These are phyloP conservation scores for Neocatenulostroma microsporum DNA, from an alignment of 2,329 filamentous ascomycete species.

Conservation along the genomic window DNA sequence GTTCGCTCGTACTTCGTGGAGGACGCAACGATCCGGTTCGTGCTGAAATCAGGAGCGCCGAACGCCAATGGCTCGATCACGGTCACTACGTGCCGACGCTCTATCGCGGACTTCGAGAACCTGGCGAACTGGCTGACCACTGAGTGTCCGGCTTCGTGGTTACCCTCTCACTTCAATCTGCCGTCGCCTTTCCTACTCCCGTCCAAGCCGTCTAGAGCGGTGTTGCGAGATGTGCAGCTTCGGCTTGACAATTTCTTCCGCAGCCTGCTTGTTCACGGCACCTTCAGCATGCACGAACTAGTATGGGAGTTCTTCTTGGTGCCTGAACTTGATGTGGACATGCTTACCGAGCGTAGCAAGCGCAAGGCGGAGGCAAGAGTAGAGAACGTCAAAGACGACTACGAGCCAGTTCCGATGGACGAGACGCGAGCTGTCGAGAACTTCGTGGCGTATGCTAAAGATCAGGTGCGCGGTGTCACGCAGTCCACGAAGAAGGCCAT, in stretches of 20 bases:
- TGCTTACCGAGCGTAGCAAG: constrained; percentile 80
- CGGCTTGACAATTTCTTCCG: constrained; percentile 82
- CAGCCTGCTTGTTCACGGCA: constrained; percentile 78
- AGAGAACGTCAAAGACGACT: constrained; percentile 84
- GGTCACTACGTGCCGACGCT: constrained; percentile 87
- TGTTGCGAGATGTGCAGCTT: constrained; percentile 80
- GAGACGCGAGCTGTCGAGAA: constrained; percentile 76
- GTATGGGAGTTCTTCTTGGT: constrained; percentile 99
- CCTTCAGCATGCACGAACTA: constrained; percentile 93
- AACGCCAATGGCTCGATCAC: constrained; percentile 77
- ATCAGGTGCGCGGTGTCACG: constrained; percentile 79
- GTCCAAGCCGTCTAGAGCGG: constrained; percentile 78
- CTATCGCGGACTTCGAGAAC: constrained; percentile 83
- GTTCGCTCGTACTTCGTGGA: constrained; percentile 96
- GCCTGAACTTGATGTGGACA: constrained; percentile 80
- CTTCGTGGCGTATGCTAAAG: constrained; percentile 83
- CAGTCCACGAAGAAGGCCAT: constrained; percentile 75
- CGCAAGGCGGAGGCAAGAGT: constrained; percentile 75
- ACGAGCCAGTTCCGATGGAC: constrained; percentile 58
- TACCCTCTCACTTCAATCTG: constrained; percentile 68
- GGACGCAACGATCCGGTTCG: constrained; percentile 84
- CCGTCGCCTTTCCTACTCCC: constrained; percentile 89
- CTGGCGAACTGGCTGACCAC: constrained; percentile 72
- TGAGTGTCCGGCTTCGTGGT: constrained; percentile 92
- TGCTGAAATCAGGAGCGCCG: constrained; percentile 87